Conservation (phyloP, 2,329 filamentous ascomycete species). For the Aureobasidium mangrovei region DNA sequence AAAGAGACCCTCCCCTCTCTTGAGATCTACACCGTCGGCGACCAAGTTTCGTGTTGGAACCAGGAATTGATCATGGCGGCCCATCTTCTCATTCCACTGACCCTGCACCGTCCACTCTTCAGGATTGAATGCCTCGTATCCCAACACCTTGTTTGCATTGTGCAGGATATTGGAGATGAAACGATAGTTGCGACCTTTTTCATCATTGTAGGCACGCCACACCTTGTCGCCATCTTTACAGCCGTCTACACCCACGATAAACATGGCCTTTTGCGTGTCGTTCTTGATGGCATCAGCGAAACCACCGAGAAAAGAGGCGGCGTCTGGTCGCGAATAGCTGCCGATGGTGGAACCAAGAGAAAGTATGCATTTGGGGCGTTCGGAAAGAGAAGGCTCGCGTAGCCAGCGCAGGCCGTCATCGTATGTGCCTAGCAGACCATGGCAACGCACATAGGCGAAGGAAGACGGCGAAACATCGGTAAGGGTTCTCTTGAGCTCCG, state of each 20-base stretch:
- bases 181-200: neutral
- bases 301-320: neutral
- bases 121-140: neutral
- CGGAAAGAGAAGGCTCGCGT: neutral
- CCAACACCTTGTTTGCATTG: neutral
- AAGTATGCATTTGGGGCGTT: neutral
- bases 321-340: neutral
- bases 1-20: neutral
- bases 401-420: neutral
- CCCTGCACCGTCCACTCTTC: slow-evolving; percentile 1
- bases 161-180: slow-evolving; percentile 5
- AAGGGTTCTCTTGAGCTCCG: neutral
- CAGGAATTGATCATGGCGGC: neutral
- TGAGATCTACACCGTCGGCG: neutral
- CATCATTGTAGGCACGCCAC: slow-evolving; percentile 1
- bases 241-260: slow-evolving; percentile 2
- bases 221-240: slow-evolving; percentile 1
- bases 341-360: neutral
- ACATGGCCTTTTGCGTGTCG: neutral
- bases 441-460: neutral
- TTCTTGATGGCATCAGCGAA: neutral
- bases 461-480: neutral
- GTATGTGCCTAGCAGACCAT: slow-evolving; percentile 4
- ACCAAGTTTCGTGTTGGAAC: neutral
- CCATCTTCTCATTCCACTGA: neutral